Percentiles rank a stretch among this genome's conserved stretches.
phyloP scores from a whole-genome alignment of 163 green algal species.

The Volvox carteri region DNA sequence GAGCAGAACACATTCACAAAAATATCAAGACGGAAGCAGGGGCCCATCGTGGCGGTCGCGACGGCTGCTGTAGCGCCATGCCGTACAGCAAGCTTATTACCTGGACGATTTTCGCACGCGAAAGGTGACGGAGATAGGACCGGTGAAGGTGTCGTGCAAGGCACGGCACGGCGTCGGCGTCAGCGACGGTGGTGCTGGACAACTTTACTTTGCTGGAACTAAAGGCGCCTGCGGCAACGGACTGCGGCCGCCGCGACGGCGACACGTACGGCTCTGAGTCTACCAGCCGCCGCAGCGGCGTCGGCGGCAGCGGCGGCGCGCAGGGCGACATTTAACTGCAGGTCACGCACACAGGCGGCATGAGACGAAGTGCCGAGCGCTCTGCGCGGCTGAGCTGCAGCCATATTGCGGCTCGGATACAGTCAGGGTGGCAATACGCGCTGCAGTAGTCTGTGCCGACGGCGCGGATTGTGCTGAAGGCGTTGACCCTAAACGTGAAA shows the following conservation, averaged over 20 bases:
- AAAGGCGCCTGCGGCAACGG: background rate
- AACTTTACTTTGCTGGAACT: no score
- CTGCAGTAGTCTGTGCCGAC: no score
- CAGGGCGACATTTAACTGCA: background rate
- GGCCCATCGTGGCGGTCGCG: no score
- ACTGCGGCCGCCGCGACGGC: background rate
- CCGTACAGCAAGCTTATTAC: background rate
- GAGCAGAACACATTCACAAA: no score
- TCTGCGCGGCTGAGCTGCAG: background rate
- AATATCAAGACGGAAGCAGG: no score
- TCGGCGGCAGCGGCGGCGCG: background rate
- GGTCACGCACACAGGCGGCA: background rate
- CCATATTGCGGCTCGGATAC: background rate
- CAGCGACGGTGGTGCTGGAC: no score
- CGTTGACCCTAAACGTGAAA: no score
- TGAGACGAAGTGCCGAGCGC: background rate
- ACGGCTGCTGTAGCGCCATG: no score
- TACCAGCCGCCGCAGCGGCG: background rate
- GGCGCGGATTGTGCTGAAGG: no score
- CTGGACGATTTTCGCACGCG: background rate
- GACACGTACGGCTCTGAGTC: background rate
- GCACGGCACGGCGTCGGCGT: background rate
- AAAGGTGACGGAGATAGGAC: conserved; percentile 7
- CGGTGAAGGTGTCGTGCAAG: conserved; percentile 7
- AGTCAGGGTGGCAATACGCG: no score